Base-by-base conservation (phyloP, 2,329 filamentous ascomycete species). In the Beauveria bassiana region DNA sequence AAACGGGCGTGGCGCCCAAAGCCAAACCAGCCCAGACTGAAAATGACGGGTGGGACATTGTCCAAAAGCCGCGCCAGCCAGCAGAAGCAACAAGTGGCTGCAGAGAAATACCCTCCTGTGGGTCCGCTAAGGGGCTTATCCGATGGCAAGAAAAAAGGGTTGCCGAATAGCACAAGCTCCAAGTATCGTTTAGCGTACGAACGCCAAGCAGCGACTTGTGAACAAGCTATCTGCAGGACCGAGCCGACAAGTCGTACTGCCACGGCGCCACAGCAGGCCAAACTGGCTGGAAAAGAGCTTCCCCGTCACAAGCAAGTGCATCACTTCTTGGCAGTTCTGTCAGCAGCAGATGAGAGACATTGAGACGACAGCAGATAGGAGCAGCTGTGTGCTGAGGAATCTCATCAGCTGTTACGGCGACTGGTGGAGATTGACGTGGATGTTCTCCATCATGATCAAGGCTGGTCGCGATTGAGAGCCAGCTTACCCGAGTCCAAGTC, bases 61-160 rank as follows among this genome's bases (percentile, higher is more conserved):
- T 42, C 9, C 3, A 38, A 43, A 38, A 52, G 46, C 34, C 31
- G 56, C 45, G 57, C 46, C 34, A 59, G 43, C 55, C 55, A n/a
- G 34, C 20, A 50, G 12, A 43, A 59, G 57, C 47, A 26, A 45
- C 47, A 26, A 45, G 57, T 53, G 49, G 57, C 57, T 60, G 57
- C 40, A 60, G 8, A 59, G 49, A 52, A 50, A 45, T 38, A 51
- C 14, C n/a, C 47, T 50, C 49, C 14, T 52, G 57, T 60, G 57
- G 57, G 26, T 14, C 57, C 57, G 49, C 57, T 60, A 60, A 49
- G 56, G 47, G 57, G 57, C 57, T 60, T 60, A 60, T 59, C 57
- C 57, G 57, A 60, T 60, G 57, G 40, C 26, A 53, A 59, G 55
- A 38, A 38, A 58, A 46, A 52, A 51, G 34, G 31, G 56, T 34